A percentile compares a stretch with the other conserved stretches of the same genome.
These are phyloP conservation scores for Hypoxylon subgilvum DNA, from an alignment of 495 filamentous ascomycete species.

Conservation along the genomic window DNA sequence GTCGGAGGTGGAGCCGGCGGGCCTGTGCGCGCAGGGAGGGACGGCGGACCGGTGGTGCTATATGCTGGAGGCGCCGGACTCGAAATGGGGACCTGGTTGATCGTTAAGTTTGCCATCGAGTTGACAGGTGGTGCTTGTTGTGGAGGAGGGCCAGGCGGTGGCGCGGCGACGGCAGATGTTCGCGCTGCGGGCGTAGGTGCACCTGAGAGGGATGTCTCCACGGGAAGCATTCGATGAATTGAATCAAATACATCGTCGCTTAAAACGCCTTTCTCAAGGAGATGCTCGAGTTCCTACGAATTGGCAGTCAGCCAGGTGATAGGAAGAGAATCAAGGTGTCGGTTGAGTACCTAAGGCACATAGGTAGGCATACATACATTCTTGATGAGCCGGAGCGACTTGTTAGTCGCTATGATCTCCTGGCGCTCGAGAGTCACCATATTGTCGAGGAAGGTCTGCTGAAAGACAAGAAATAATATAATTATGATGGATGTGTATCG, in stretches of 20 bases:
- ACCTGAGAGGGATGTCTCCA: conserved; percentile 62
- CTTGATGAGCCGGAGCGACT: conserved; percentile 84
- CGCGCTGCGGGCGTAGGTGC: conserved; percentile 50
- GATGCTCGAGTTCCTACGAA: conserved; percentile 85
- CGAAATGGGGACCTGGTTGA: conserved; percentile 43
- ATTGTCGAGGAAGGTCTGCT: conserved; percentile 9
- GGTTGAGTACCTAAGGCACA: not conserved
- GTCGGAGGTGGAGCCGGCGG: conserved; percentile 54
- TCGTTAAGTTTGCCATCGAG: conserved; percentile 51
- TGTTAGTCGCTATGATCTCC: conserved; percentile 67
- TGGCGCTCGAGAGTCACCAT: conserved; percentile 57
- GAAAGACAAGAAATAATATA: not conserved
- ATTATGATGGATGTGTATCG: too few species aligned
- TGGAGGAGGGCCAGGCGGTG: conserved; percentile 40
- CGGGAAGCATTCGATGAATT: conserved; percentile 75
- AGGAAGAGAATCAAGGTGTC: not conserved
- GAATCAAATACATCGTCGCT: conserved; percentile 69
- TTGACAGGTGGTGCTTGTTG: conserved; percentile 49
- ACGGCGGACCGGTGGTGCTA: conserved; percentile 57
- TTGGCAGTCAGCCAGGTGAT: conserved; percentile 4
- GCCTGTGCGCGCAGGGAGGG: conserved; percentile 61
- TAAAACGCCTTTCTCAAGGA: conserved; percentile 79
- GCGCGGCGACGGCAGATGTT: conserved; percentile 35
- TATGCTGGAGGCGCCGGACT: conserved; percentile 52
- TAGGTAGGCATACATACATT: conserved; percentile 58